Conservation (phyloP, 148 eudicot genomes). For the Fagopyrum esculentum region DNA sequence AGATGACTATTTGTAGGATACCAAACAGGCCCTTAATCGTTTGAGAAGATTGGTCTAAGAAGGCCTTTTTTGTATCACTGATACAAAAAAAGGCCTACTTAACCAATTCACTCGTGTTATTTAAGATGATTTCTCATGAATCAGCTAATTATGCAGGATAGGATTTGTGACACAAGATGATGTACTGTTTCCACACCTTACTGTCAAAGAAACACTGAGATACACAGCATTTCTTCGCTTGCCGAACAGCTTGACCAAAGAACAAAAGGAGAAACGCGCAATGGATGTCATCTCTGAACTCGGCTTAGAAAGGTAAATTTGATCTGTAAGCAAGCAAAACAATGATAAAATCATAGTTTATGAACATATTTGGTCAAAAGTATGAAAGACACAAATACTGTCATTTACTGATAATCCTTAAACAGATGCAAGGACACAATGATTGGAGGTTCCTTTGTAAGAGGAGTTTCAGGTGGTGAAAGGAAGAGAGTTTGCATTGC, state of each 20-base stretch:
- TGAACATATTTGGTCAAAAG: background rate
- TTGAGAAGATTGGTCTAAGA: no score
- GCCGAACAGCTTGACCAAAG: constrained; percentile 49
- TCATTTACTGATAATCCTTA: background rate
- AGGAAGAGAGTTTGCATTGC: constrained; percentile 53
- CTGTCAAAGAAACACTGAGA: constrained; percentile 75
- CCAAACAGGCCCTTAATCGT: no score
- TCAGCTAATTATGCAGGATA: constrained; percentile 41
- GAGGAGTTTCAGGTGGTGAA: constrained; percentile 64
- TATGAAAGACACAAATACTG: background rate
- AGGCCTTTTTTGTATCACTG: no score
- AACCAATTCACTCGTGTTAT: no score
- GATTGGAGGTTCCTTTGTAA: constrained; percentile 58
- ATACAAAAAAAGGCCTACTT: background rate
- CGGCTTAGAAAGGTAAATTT: constrained; percentile 54
- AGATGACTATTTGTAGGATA: background rate
- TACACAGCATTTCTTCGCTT: constrained; percentile 76
- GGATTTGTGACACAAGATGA: constrained; percentile 98
- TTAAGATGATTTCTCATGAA: background rate
- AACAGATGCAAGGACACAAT: constrained; percentile 44
- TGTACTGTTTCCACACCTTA: constrained; percentile 83
- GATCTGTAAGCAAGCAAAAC: background rate
- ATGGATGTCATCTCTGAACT: constrained; percentile 64
- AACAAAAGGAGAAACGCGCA: constrained; percentile 73
- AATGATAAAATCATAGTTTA: background rate